Base-by-base conservation (phyloP, 768 basidiomycete genomes). In the Vararia minispora region DNA sequence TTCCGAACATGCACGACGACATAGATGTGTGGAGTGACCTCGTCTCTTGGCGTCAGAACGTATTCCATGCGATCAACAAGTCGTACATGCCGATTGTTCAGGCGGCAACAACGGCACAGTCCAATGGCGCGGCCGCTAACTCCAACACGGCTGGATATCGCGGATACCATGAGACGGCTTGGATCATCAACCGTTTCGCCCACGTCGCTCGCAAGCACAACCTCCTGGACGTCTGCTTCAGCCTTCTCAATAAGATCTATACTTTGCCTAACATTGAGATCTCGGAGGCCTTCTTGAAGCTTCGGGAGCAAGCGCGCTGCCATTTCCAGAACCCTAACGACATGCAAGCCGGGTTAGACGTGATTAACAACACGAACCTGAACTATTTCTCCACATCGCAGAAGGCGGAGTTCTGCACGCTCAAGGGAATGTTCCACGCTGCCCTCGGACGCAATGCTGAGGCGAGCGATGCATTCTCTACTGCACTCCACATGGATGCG, bases 101-200 rank as follows among this genome's bases (percentile, higher is more conserved):
- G 13, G 45, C 64, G 25, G n/a, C n/a, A n/a, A n/a, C n/a, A n/a
- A 71, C 68, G 42, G 42, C 43, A 25, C 74, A 75, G 48, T 61
- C 61, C 18, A 64, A 65, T 28, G 68, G 65, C 30, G 61, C 69
- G 10, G 55, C 72, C 13, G 69, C 64, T 26, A 82, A 71, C 42
- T 64, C 79, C 28, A 86, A 78, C 40, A 91, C 88, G 1, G 85
- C 78, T 52, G 94, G 91, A 6, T 98, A 89, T 56, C 76, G 95
- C 35, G 95, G 95, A 6, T 97, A 88, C 58, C 95, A 99, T 54
- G 95, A 99, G 64, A 98, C 91, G 0, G 95, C 95, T 6, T 99
- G 95, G 95, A 98, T 95, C 54, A 97, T 98, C 65, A 99, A 99
- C 57, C 82, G 95, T 12, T 98, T 99, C 54, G 95, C 95, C 7